Percentiles rank a stretch among this genome's conserved stretches.
These are phyloP conservation scores for Hypocrella siamensis DNA, from an alignment of 2,329 filamentous ascomycete genomes.

Conservation along the genomic window DNA sequence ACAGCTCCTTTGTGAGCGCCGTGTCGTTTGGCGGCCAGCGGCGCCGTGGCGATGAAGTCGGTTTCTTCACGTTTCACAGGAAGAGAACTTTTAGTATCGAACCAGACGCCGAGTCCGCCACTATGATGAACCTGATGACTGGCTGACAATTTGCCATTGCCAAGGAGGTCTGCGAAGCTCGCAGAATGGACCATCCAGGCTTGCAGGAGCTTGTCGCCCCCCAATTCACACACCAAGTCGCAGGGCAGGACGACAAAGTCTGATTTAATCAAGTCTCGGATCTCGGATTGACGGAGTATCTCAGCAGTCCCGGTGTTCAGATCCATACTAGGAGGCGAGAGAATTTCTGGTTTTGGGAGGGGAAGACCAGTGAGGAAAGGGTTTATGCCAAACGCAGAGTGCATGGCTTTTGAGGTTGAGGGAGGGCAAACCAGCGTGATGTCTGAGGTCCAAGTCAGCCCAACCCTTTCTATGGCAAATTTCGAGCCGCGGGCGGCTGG, in stretches of 20 bases:
- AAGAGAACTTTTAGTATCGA: constrained; percentile 63
- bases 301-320: constrained; percentile 83
- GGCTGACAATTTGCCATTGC: constrained; percentile 24
- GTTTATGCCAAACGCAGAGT: constrained; percentile 57
- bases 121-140: constrained; percentile 31
- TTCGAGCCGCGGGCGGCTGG: too few species aligned
- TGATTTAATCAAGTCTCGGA: constrained; percentile 60
- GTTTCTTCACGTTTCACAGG: constrained; percentile 81
- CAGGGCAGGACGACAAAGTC: constrained; percentile 90
- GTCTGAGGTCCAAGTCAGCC: too few species aligned
- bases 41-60: constrained; percentile 73
- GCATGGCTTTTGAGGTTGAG: constrained; percentile 50
- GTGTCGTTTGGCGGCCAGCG: constrained; percentile 39
- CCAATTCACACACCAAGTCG: constrained; percentile 81
- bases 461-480: too few species aligned
- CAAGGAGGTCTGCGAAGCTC: constrained; percentile 47
- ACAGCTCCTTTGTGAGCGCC: constrained; percentile 39
- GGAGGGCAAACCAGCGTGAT: constrained; percentile 49
- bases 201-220: constrained; percentile 68
- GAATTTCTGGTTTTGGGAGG: constrained; percentile 54
- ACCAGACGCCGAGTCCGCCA: constrained; percentile 81
- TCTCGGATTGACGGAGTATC: constrained; percentile 69
- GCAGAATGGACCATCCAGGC: constrained; percentile 82
- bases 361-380: constrained; percentile 63
- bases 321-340: constrained; percentile 61